Percentiles rank a stretch among this genome's conserved stretches.
These are phyloP conservation scores for Draba incana DNA, from an alignment of 345 rosid genomes.

Conservation along the genomic window DNA sequence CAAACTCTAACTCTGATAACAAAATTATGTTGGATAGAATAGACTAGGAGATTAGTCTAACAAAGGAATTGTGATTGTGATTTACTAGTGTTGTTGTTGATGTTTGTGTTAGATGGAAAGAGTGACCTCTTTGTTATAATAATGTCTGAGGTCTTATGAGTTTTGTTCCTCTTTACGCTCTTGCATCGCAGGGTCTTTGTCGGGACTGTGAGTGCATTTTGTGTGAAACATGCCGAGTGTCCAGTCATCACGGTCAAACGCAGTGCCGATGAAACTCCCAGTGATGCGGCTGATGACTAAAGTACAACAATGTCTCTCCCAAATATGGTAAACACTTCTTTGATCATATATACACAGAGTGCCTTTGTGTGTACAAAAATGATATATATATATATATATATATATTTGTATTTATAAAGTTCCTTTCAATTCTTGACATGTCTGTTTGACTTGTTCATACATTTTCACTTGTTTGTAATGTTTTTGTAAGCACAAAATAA, in stretches of 20 bases:
- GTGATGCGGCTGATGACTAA: slow-evolving; percentile 87
- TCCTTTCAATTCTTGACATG: no score
- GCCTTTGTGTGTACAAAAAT: slow-evolving; percentile 23
- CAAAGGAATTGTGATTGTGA: neutral
- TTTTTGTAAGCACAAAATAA: no score
- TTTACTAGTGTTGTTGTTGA: slow-evolving; percentile 2
- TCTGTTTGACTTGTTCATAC: no score
- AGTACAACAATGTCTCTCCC: slow-evolving; percentile 9
- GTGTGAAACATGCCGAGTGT: slow-evolving; percentile 90
- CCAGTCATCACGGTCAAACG: slow-evolving; percentile 91
- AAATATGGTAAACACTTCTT: slow-evolving; percentile 3
- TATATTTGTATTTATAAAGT: slow-evolving; percentile 3
- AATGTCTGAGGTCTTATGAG: slow-evolving; percentile 7
- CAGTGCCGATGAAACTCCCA: slow-evolving; percentile 72
- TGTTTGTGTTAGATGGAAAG: neutral
- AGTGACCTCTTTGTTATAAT: neutral
- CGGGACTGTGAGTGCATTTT: slow-evolving; percentile 85
- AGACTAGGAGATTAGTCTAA: no score
- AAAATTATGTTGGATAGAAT: no score
- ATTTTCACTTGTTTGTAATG: no score
- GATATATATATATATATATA: neutral
- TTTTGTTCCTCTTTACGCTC: neutral
- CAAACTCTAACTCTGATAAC: no score
- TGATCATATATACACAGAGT: neutral
- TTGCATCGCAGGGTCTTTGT: slow-evolving; percentile 75